Evolutionary conservation across 768 basidiomycete species (phyloP).

Genomic region (Panus rudis): DNA sequence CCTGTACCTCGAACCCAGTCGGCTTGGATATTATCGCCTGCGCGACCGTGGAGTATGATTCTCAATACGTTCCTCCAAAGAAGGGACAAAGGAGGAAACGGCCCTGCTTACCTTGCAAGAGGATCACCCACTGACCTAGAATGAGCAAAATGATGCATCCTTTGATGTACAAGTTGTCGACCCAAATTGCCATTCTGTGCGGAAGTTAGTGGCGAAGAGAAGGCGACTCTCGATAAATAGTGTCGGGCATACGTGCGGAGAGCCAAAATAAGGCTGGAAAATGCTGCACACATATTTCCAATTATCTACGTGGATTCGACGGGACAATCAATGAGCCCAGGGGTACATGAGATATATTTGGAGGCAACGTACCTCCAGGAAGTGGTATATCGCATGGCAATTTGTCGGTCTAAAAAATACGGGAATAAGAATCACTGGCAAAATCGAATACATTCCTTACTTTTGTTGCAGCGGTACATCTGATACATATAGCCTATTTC

Average conservation of each 20-base stretch:
- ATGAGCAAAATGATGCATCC: conserved; percentile 47
- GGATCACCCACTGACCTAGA: conserved; percentile 64
- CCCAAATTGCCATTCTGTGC: conserved; percentile 65
- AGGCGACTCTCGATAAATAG: not conserved
- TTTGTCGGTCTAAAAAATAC: no score
- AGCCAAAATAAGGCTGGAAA: conserved; percentile 66
- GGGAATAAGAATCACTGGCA: no score
- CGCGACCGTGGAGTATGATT: not conserved
- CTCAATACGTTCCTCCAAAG: no score
- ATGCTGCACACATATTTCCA: conserved; percentile 62
- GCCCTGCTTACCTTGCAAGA: conserved; percentile 50
- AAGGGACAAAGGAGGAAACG: not conserved
- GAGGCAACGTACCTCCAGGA: conserved; percentile 40
- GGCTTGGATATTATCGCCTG: conserved; percentile 56
- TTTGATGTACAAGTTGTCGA: conserved; percentile 47
- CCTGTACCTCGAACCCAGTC: conserved; percentile 38
- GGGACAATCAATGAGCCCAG: not conserved
- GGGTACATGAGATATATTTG: not conserved
- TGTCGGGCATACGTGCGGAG: conserved; percentile 49
- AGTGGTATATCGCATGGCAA: conserved; percentile 65
- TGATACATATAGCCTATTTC: no score
- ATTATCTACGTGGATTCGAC: conserved; percentile 30
- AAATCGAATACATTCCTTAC: no score
- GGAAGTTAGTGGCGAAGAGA: conserved; percentile 1
- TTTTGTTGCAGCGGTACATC: no score